Base-by-base conservation (phyloP, 148 eudicot genomes). In the Gaultheria prostrata region DNA sequence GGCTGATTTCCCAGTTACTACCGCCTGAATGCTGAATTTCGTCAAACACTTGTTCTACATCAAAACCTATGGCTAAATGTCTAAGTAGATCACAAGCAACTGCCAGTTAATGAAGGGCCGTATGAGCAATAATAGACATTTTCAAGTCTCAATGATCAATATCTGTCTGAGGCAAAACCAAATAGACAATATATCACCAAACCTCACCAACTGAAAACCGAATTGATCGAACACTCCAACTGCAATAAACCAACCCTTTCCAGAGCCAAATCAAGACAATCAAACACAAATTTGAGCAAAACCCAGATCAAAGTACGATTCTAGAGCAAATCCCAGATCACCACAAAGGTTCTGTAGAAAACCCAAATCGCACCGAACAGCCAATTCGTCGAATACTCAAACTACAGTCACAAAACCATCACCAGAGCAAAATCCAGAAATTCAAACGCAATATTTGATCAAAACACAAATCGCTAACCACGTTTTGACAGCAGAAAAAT, bases 1-100 rank as follows among this genome's bases (percentile, higher is more conserved):
- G 48, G 69, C 56, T 79, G 80, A 39, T 75, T 87, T 84, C 87
- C 82, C 84, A 86, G 82, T 89, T 70, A 84, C 86, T 88, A 82
- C 84, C 18, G 46, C 26, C 56, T n/a, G 32, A 82, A 75, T 49
- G 3, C 78, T 35, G 51, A 43, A 45, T 76, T 43, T 80, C 51
- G 12, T 43, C 32, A 12, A 80, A 80, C 53, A 39, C 43, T 39
- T 39, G 43, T 39, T 39, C 43, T 39, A 39, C 43, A 39, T 39
- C 43, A 39, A 39, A 4, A 33, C 15, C 81, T 20, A n/a, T 33
- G 72, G 10, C 46, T 24, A 56, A 78, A 78, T 54, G 21, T 32
- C 4, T 35, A n/a, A 14, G 70, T 8, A 46, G 61, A 65, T 14
- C 21, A 14, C 57, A 10, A 28, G 48, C 71, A 80, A 74, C 21